Base-by-base conservation (phyloP, 495 filamentous ascomycete genomes). In the Penicillium coprophilum region DNA sequence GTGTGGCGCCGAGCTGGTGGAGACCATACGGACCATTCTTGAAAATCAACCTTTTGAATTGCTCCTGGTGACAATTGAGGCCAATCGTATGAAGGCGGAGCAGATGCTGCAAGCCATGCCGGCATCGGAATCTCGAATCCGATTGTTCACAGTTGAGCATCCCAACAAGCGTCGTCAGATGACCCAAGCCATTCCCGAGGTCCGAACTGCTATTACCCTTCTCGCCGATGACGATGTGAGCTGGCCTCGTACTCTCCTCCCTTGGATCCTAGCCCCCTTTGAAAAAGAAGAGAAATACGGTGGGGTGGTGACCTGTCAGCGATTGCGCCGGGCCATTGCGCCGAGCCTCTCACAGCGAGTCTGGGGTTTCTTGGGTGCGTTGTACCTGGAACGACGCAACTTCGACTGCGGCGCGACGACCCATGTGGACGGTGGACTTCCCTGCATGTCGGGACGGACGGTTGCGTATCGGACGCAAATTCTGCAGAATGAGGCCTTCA, bases 341-440 rank as follows among this genome's bases (percentile, higher is more conserved):
- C 85, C 81, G 11, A 83, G 80, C 38, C 66, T 85, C 44, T 75
- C 69, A 30, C 80, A 82, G 51, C 79, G 79, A 17, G 67, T 86
- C 50, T 94, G 82, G 82, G 85, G 87, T 60, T 96, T 87, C 72
- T 79, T 96, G 15, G 90, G 89, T 2, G 88, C 89, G 24, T 77
- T 86, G 31, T 96, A 96, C 66, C 85, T 96, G 46, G 87, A 92
- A 64, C 79, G 91, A 38, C 80, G 91, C 44, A 94, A 93, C 66
- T 96, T 93, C 66, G 91, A 96, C 70, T 92, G 90, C 68, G 90
- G 88, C 43, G 89, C 91, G 10, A 92, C 90, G 31, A 89, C 90
- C 57, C 85, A 88, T 68, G 80, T 94, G 44, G 91, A 96, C 68
- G 91, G 91, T 44, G 90, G 90, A 19, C 83, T 92, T 20, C 91